phyloP scores from a whole-genome alignment of 2,329 filamentous ascomycete species.

The Paecilomyces formosus region DNA sequence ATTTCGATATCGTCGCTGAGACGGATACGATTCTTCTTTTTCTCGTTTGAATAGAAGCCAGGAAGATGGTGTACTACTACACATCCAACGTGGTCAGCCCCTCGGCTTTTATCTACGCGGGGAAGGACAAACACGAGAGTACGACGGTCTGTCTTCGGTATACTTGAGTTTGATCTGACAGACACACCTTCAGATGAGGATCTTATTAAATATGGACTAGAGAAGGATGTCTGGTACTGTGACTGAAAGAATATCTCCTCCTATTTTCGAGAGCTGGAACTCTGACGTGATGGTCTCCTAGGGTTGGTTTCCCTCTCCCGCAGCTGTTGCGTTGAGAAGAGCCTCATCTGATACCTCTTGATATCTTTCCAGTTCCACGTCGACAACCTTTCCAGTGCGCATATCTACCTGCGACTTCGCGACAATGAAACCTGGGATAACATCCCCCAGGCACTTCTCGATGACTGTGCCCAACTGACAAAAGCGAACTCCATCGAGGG shows the following conservation, averaged over 20 bases:
- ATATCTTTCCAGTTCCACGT: slow-evolving; percentile 67
- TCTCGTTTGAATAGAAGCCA: not conserved
- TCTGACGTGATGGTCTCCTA: slow-evolving; percentile 7
- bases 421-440: slow-evolving; percentile 77
- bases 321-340: not conserved
- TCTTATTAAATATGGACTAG: slow-evolving; percentile 86
- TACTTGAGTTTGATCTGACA: slow-evolving; percentile 1
- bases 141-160: slow-evolving; percentile 27
- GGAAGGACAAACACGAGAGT: slow-evolving; percentile 99
- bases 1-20: not conserved
- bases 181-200: slow-evolving; percentile 67
- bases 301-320: slow-evolving; percentile 20
- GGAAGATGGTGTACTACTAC: slow-evolving; percentile 94
- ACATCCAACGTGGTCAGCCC: slow-evolving; percentile 78
- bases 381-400: slow-evolving; percentile 92
- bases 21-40: too few relatives aligned
- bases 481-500: slow-evolving; percentile 99
- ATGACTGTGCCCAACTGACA: slow-evolving; percentile 91
- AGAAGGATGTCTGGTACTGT: slow-evolving; percentile 83
- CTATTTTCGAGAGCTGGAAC: not conserved
- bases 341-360: slow-evolving; percentile 3
- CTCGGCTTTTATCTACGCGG: slow-evolving; percentile 83
- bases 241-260: not conserved
- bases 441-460: slow-evolving; percentile 66
- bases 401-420: slow-evolving; percentile 83